Conservation (phyloP, 495 filamentous ascomycete genomes). For the Aspergillus hancockii region DNA sequence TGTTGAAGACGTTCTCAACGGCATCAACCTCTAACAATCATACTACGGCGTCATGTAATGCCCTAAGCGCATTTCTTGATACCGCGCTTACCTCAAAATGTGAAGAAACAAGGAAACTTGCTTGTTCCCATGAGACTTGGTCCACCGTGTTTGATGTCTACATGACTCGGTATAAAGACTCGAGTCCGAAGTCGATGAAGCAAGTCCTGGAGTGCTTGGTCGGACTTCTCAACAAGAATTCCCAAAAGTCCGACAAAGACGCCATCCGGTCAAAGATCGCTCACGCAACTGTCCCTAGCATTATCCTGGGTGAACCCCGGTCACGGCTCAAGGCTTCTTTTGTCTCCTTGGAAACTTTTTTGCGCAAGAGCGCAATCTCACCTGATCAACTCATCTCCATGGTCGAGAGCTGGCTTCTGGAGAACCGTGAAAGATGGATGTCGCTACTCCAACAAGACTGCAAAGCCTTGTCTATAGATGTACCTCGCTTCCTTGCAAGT, state of each 20-base stretch:
- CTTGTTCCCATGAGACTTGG: slow-evolving; percentile 55
- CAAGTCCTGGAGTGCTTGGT: slow-evolving; percentile 65
- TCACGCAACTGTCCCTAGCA: slow-evolving; percentile 34
- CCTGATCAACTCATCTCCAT: slow-evolving; percentile 34
- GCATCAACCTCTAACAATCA: slow-evolving; percentile 41
- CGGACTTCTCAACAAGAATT: slow-evolving; percentile 51
- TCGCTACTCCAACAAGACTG: slow-evolving; percentile 34
- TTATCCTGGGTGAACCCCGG: slow-evolving; percentile 42
- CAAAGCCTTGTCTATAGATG: slow-evolving; percentile 27
- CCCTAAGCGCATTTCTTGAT: slow-evolving; percentile 48
- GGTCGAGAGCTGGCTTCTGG: slow-evolving; percentile 35
- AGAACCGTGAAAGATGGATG: slow-evolving; percentile 31
- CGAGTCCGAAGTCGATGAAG: slow-evolving; percentile 72
- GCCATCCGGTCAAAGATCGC: slow-evolving; percentile 25
- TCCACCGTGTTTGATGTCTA: slow-evolving; percentile 66
- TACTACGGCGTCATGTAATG: slow-evolving; percentile 46
- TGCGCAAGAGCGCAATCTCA: slow-evolving; percentile 38
- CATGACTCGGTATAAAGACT: slow-evolving; percentile 71
- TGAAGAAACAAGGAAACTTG: slow-evolving; percentile 33
- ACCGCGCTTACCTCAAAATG: slow-evolving; percentile 40
- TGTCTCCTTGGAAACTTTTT: slow-evolving; percentile 43
- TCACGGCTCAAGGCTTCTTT: slow-evolving; percentile 43
- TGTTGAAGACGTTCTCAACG: slow-evolving; percentile 41
- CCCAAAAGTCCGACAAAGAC: slow-evolving; percentile 28
- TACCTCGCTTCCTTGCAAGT: slow-evolving; percentile 17